Evolutionary conservation across 1,284 basidiomycete genomes (phyloP).

Genomic region (Marasmius sp.): DNA sequence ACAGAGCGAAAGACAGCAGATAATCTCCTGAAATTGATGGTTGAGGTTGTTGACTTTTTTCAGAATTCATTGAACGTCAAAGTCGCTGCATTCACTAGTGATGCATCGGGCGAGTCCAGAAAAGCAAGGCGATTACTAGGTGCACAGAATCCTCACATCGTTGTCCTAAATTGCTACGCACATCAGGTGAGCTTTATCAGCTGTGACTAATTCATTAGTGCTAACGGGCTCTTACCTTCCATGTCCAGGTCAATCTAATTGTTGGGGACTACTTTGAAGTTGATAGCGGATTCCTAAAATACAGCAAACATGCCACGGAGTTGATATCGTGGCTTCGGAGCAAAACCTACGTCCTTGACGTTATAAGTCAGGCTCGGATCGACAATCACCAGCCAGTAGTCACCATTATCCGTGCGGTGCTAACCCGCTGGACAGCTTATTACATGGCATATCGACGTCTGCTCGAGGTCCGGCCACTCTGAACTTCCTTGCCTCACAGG

Average conservation of each 20-base stretch:
- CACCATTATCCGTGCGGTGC: no score
- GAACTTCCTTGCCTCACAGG: slow-evolving; percentile 7
- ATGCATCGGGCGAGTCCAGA: not conserved
- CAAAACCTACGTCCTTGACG: slow-evolving; percentile 24
- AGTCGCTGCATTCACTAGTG: not conserved
- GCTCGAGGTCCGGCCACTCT: slow-evolving; percentile 23
- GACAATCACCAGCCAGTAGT: not conserved
- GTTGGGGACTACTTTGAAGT: slow-evolving; percentile 37
- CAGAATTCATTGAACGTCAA: no score
- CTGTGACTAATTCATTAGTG: no score
- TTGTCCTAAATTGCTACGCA: not conserved
- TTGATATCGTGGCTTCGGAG: slow-evolving; percentile 28
- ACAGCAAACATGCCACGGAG: slow-evolving; percentile 20
- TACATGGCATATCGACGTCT: slow-evolving; percentile 27
- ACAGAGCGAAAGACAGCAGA: no score
- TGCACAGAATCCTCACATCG: not conserved
- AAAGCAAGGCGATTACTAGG: not conserved
- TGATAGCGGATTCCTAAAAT: slow-evolving; percentile 16
- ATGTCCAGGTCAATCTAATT: slow-evolving; percentile 40
- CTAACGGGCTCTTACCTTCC: no score
- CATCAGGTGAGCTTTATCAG: not conserved
- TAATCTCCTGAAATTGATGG: no score
- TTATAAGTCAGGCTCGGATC: slow-evolving; percentile 17
- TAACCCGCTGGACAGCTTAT: slow-evolving; percentile 32
- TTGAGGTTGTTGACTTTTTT: no score